Percentiles rank a stretch among this genome's conserved stretches.
Conservation (phyloP, 805 yeast species). For the Teunomyces kruisii region DNA sequence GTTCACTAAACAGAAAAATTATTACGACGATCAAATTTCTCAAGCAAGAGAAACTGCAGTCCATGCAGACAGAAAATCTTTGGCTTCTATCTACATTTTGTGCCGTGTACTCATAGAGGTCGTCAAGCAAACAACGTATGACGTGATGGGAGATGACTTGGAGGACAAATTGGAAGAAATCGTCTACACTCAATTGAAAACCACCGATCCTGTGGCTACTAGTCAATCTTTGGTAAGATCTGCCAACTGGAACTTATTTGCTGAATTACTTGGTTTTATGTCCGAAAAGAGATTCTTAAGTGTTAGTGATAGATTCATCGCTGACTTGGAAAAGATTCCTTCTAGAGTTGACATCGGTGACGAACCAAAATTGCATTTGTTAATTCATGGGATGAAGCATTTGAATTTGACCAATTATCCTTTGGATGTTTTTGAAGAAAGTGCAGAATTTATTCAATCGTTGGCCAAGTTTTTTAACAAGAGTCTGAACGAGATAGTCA, state of each 20-base stretch:
- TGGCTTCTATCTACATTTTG: constrained; percentile 82
- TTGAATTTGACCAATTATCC: constrained; percentile 80
- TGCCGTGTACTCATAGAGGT: constrained; percentile 93
- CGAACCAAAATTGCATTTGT: constrained; percentile 61
- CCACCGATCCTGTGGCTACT: constrained; percentile 78
- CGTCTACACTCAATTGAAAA: constrained; percentile 82
- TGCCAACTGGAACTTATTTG: constrained; percentile 92
- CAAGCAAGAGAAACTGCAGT: constrained; percentile 66
- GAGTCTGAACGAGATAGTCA: constrained; percentile 63
- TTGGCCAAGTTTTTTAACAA: constrained; percentile 76
- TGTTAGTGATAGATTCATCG: constrained; percentile 91
- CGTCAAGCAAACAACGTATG: constrained; percentile 81
- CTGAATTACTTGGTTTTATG: constrained; percentile 87
- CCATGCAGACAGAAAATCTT: constrained; percentile 81
- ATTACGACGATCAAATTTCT: constrained; percentile 28
- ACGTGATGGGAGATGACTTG: constrained; percentile 71
- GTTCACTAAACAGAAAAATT: constrained; percentile 20
- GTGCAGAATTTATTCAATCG: constrained; percentile 86
- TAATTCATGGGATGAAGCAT: constrained; percentile 91
- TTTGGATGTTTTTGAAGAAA: constrained; percentile 85
- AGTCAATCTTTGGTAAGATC: constrained; percentile 68
- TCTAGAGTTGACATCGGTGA: constrained; percentile 29
- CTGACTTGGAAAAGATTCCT: constrained; percentile 85
- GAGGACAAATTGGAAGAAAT: constrained; percentile 88
- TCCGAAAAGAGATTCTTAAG: constrained; percentile 78